Percentiles rank a stretch among this genome's conserved stretches.
Conservation (phyloP, 1,139 yeast genomes). For the Sugiyamaella paludigena region DNA sequence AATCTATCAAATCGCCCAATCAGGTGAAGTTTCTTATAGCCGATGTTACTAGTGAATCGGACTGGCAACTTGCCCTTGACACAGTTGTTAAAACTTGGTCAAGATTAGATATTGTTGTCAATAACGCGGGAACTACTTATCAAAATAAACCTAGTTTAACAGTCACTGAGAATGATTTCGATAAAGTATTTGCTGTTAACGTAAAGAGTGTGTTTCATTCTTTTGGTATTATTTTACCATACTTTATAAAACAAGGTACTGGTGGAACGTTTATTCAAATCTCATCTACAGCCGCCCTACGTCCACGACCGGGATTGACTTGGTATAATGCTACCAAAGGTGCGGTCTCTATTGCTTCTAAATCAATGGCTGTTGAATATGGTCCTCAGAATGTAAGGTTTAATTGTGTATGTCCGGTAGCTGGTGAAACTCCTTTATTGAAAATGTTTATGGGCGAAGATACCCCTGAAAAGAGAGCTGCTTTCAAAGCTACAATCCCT, state of each 20-base stretch:
- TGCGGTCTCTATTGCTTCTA: constrained; percentile 26
- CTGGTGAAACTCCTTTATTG: constrained; percentile 26
- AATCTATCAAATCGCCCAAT: not conserved
- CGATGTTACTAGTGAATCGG: constrained; percentile 24
- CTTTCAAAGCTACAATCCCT: constrained; percentile 39
- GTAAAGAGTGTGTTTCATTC: constrained; percentile 27
- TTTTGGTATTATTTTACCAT: constrained; percentile 24
- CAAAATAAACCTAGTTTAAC: constrained; percentile 24
- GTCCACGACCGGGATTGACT: constrained; percentile 25
- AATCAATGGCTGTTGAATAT: constrained; percentile 25
- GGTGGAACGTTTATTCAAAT: constrained; percentile 29
- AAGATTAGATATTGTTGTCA: constrained; percentile 29
- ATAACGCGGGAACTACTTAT: constrained; percentile 30
- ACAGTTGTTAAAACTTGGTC: constrained; percentile 23
- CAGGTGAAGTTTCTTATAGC: constrained; percentile 20
- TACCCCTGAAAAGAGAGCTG: constrained; percentile 21
- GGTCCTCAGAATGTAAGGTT: constrained; percentile 24
- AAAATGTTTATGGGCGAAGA: constrained; percentile 25
- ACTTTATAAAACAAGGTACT: constrained; percentile 22
- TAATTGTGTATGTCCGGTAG: constrained; percentile 26
- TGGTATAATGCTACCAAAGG: constrained; percentile 32
- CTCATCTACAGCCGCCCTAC: constrained; percentile 28
- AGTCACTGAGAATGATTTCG: constrained; percentile 25
- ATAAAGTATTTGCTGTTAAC: constrained; percentile 26
- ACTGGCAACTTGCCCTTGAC: constrained; percentile 22